Evolutionary conservation across 495 filamentous ascomycete species (phyloP).

Genomic region (Aspergillus affinis): DNA sequence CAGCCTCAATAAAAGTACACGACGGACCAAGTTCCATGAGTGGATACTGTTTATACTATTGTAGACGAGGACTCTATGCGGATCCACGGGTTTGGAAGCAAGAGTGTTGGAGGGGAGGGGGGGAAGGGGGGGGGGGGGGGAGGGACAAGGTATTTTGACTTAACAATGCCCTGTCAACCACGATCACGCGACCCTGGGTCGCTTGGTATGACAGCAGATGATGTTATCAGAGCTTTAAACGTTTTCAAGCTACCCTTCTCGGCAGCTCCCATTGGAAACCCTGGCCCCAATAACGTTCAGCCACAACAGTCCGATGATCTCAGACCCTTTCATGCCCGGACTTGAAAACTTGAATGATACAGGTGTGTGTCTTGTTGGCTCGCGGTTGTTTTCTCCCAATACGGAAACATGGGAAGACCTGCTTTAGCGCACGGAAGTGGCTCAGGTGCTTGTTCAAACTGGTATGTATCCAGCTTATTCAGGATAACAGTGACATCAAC

Average conservation of each 20-base stretch:
- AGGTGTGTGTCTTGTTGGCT: neutral
- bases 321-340: neutral
- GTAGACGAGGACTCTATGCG: no score
- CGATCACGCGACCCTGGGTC: neutral
- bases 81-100: no score
- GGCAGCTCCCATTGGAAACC: neutral
- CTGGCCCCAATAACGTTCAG: neutral
- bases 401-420: neutral
- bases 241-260: neutral
- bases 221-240: neutral
- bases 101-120: no score
- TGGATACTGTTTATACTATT: no score
- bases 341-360: neutral
- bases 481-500: neutral
- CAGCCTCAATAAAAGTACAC: no score
- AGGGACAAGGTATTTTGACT: no score
- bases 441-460: neutral
- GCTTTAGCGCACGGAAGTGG: neutral
- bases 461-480: neutral
- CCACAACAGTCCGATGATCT: neutral
- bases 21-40: no score
- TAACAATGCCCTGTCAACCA: neutral
- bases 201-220: neutral
- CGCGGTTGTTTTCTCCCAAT: neutral
- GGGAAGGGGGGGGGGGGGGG: no score